phyloP scores from a whole-genome alignment of 108 stramenopile genomes.

The Skeletonema costatum region DNA sequence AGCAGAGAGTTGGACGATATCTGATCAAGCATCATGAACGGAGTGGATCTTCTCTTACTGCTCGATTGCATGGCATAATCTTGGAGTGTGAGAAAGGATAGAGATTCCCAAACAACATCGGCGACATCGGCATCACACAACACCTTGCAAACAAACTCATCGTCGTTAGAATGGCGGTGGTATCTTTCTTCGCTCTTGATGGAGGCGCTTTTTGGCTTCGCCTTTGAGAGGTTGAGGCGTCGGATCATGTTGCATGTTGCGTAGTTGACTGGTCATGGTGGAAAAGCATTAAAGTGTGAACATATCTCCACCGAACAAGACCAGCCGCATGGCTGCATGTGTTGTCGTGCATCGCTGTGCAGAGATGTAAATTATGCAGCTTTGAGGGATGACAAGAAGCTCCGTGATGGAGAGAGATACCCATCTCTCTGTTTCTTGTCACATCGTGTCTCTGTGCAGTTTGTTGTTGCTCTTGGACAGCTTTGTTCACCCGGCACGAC shows the following conservation, averaged over 20 bases:
- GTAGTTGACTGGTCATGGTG: neutral
- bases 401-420: too few species aligned
- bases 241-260: neutral
- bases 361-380: too few species aligned
- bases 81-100: neutral
- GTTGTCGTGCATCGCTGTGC: too few species aligned
- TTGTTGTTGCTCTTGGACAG: too few species aligned
- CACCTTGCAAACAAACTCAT: conserved; percentile 11
- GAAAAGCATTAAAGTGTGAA: too few species aligned
- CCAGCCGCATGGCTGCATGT: too few species aligned
- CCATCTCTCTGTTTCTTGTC: too few species aligned
- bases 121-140: neutral
- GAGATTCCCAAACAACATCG: conserved; percentile 8
- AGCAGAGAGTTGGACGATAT: neutral
- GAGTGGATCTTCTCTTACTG: neutral
- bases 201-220: neutral
- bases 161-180: neutral
- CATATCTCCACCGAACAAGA: too few species aligned
- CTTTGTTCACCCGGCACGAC: too few species aligned
- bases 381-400: too few species aligned
- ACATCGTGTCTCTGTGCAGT: too few species aligned
- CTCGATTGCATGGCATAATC: neutral
- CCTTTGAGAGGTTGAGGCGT: neutral
- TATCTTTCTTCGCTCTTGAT: neutral
- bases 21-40: neutral